Base-by-base conservation (phyloP, 2,329 filamentous ascomycete genomes). In the Plenodomus lindquistii region DNA sequence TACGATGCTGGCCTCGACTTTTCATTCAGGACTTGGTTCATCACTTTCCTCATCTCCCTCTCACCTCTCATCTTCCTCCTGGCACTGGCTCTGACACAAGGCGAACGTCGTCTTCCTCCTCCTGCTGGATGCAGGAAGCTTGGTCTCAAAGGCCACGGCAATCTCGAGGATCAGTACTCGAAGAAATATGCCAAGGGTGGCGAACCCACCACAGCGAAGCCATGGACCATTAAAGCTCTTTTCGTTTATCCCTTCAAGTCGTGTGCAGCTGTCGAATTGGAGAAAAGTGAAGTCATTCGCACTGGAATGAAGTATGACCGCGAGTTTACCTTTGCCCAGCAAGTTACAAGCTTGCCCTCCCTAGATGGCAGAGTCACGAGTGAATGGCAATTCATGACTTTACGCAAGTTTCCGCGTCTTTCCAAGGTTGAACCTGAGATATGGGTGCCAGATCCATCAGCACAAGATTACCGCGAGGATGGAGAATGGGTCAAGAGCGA, bases 171-270 rank as follows among this genome's bases (percentile, higher is more conserved):
- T 62, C 81, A 85, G 63, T 81, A 78, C 55, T 74, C 81, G 38
- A 73, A 74, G 10, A 77, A 76, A 44, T 83, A 81, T 62, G 73
- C 58, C 31, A 50, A 59, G 42, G 67, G 65, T 34, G 61, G 48
- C 10, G 65, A 66, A 16, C 49, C 63, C 15, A 59, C 60, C 2
- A 52, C 58, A 13, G 49, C 55, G 4, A 66, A 66, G 21, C 55
- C 60, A 22, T 69, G 65, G 73, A 77, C 44, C 58, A 74, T 87
- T 40, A 86, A 90, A 69, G 88, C 87, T 46, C 77, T 96, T 42
- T 86, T 85, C 74, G 81, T 91, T 50, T 93, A 94, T 70, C 91
- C 92, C 1, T 75, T 96, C 69, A 93, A 95, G 74, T 90, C 88
- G 47, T 96, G 91, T 69, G 78, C 77, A 46, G 88, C 87, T 21